Base-by-base conservation (phyloP, 805 yeast species). In the Candida oleophila region DNA sequence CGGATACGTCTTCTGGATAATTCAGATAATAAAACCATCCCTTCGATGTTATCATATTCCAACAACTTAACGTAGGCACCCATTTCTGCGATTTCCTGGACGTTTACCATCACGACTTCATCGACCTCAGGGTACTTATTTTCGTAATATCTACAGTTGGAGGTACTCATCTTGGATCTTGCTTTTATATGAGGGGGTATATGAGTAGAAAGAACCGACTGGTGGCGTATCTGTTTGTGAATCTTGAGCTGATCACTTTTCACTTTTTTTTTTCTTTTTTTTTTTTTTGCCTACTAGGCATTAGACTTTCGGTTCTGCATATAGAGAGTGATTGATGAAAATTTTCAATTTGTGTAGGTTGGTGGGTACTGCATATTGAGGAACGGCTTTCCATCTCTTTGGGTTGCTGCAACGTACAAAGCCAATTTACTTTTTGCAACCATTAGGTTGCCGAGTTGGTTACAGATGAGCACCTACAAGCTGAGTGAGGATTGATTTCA, bases 101-200 rank as follows among this genome's bases (percentile, higher is more conserved):
- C 99, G 71, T 94, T 94, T 65, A 94, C 99, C 96, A 94, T 92
- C 54, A 94, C 98, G 57, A 94, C 96, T 68, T 94, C 99, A 59
- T 94, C 99, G 62, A 94, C 96, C 72, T 94, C 99, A 50, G 99
- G 99, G 76, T 84, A 94, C 71, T 91, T 92, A 82, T 91, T 94
- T 73, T 92, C 99, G 69, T 94, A 94, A 73, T 87, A 94, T 75
- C 99, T 86, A 77, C 97, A 91, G 68, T 88, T 85, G 41, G 96
- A 84, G 36, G 88, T 82, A 62, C 91, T 85, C 96, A 89, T 88
- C 22, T 34, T 41, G 37, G 28, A 22, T 28, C 14, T 20, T 34
- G 37, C 30, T 25, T 21, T 8, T 28, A 16, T 22, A 15, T 21
- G 16, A 14, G 32, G 9, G 19, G 39, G 8, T 38, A 19, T 38